Conservation (phyloP, 1,284 basidiomycete species). For the Malassezia pachydermatis region DNA sequence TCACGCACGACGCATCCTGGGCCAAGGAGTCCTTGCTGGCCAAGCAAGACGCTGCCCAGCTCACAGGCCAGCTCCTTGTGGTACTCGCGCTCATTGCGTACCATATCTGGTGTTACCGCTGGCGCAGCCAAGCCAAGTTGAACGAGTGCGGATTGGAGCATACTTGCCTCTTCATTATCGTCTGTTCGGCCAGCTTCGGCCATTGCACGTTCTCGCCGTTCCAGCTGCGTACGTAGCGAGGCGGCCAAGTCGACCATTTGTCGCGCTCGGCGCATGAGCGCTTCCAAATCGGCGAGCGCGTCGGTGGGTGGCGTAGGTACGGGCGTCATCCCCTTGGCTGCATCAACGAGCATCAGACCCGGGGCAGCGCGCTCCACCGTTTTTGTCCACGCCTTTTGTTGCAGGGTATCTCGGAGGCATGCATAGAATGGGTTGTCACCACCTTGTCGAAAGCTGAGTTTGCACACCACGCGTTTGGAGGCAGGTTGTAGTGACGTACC, state of each 20-base stretch:
- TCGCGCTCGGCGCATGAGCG: slow-evolving; percentile 78
- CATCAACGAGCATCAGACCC: slow-evolving; percentile 21
- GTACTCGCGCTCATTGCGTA: slow-evolving; percentile 70
- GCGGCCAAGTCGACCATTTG: slow-evolving; percentile 78
- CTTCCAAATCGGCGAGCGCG: slow-evolving; percentile 69
- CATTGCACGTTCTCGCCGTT: slow-evolving; percentile 52
- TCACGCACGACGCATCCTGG: slow-evolving; percentile 16
- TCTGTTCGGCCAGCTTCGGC: background rate
- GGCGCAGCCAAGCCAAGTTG: slow-evolving; percentile 71
- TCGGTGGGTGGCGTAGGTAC: background rate
- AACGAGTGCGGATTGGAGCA: slow-evolving; percentile 71
- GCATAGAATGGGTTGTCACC: slow-evolving; percentile 77
- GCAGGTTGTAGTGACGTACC: slow-evolving; percentile 59
- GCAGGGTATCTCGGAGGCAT: slow-evolving; percentile 64
- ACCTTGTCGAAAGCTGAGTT: slow-evolving; percentile 75
- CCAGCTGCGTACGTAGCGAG: slow-evolving; percentile 73
- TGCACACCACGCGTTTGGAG: slow-evolving; percentile 56
- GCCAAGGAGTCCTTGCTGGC: slow-evolving; percentile 48
- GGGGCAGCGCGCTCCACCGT: background rate
- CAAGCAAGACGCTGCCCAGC: slow-evolving; percentile 64
- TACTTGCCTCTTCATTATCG: slow-evolving; percentile 59
- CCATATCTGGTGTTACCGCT: slow-evolving; percentile 83
- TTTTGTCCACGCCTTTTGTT: slow-evolving; percentile 64
- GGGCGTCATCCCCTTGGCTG: slow-evolving; percentile 14
- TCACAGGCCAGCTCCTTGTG: slow-evolving; percentile 72